Base-by-base conservation (phyloP, 2,329 filamentous ascomycete genomes). In the Penicillium freii region DNA sequence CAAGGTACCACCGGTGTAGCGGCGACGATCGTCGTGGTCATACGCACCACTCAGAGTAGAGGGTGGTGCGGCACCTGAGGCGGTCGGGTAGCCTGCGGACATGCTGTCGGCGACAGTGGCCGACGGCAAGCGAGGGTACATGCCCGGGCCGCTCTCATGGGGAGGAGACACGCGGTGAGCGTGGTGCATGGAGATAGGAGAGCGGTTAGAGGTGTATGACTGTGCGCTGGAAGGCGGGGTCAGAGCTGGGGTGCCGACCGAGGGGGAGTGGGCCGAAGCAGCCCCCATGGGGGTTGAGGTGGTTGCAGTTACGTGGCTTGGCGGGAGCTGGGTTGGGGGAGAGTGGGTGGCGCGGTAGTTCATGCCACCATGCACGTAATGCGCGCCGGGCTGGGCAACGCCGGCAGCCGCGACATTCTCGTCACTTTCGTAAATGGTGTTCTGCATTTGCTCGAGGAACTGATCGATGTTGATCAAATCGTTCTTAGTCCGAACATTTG, bases 381-480 rank as follows among this genome's bases (percentile, higher is more conserved):
- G 88, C 17, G 84, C 78, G 58, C 87, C 87, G 50, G 89, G 86
- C 61, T 92, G 86, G 66, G 90, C 89, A 57, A 95, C 84, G 57
- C 90, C 89, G 43, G 89, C 88, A 13, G 86, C 86, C 2, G 91
- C 90, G 33, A 91, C 88, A 50, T 92, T 88, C 67, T 87, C 90
- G 54, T 92, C 87, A 73, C 88, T 96, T 78, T 97, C 94, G 72
- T 97, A 97, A 48, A 97, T 91, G 45, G 93, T 97, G 63, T 89
- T 87, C 77, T 97, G 92, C 82, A 97, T 93, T 77, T 97, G 91
- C 77, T 96, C 92, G 54, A 99, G 84, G 74, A 97, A 90, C 71
- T 92, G 89, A 74, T 97, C 94, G 69, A 97, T 92, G 73, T 96
- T 92, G 73, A 96, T 81, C 43, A 99, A 82, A 73, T 99, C 94